These are phyloP conservation scores for Saksenaea oblongispora DNA, from an alignment of 371 early-diverging fungal species.

Conservation along the genomic window DNA sequence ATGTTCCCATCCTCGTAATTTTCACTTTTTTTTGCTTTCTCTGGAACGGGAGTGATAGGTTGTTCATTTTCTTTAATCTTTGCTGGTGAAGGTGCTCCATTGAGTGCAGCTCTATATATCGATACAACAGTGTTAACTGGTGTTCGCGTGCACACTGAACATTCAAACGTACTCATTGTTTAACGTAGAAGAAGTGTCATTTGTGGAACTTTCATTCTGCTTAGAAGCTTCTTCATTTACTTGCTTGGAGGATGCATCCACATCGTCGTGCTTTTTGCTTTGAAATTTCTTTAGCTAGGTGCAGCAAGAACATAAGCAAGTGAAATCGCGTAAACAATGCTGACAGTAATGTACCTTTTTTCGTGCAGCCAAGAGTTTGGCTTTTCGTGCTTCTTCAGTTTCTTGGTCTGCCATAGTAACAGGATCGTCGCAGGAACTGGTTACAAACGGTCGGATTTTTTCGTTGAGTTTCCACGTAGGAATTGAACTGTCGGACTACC, in stretches of 20 bases:
- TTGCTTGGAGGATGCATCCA: not conserved
- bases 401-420: conserved; percentile 26
- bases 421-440: not conserved
- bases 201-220: not conserved
- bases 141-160: not conserved
- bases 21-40: not conserved
- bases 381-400: conserved; percentile 35
- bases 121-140: not conserved
- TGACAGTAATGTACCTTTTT: conserved; percentile 24
- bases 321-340: not conserved
- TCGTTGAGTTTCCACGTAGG: too few species aligned
- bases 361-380: conserved; percentile 35
- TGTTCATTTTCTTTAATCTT: not conserved
- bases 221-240: not conserved
- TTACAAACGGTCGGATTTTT: not conserved
- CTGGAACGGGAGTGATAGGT: not conserved
- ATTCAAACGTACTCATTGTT: not conserved
- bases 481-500: too few species aligned
- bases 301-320: not conserved
- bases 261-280: conserved; percentile 22
- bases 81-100: not conserved
- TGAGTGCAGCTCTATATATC: not conserved
- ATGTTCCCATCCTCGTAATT: not conserved
- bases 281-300: conserved; percentile 36
- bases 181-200: not conserved